phyloP scores from a whole-genome alignment of 2,329 filamentous ascomycete species.

The Aspergillus sp. region DNA sequence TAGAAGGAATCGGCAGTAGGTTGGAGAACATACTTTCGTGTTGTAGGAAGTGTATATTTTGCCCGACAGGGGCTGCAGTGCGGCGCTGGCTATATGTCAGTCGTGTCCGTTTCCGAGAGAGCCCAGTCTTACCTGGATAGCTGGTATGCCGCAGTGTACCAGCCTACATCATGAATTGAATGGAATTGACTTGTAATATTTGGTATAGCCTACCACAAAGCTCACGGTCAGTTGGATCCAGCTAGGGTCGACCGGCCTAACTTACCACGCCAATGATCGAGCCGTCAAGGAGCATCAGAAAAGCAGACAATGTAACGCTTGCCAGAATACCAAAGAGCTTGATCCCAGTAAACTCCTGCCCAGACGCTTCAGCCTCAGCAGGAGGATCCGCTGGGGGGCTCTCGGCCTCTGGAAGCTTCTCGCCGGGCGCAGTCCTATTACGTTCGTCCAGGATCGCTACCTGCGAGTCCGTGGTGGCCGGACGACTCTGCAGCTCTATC shows the following conservation, averaged over 20 bases:
- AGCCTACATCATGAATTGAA: constrained; percentile 4
- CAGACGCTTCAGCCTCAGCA: not conserved
- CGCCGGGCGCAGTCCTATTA: not conserved
- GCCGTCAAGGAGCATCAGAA: not conserved
- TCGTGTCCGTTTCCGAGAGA: too few species aligned
- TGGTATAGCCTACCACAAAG: not conserved
- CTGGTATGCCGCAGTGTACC: constrained; percentile 4
- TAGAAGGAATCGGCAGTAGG: too few species aligned
- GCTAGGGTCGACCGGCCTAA: not conserved
- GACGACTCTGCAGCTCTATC: not conserved
- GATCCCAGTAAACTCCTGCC: not conserved
- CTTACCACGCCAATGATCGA: not conserved
- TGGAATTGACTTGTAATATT: not conserved
- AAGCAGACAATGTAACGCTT: not conserved
- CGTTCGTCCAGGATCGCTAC: not conserved
- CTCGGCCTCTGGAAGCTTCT: not conserved
- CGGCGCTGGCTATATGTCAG: not conserved
- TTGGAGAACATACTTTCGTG: not conserved
- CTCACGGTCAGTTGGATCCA: not conserved
- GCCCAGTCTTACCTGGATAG: not conserved
- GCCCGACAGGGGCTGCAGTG: not conserved
- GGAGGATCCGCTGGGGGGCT: not conserved
- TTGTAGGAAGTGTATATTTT: constrained; percentile 7
- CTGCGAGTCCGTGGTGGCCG: not conserved
- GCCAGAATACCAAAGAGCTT: not conserved